Percentiles rank a stretch among this genome's conserved stretches.
These are phyloP conservation scores for Salvia sclarea DNA, from an alignment of 305 asterid genomes.

Conservation along the genomic window DNA sequence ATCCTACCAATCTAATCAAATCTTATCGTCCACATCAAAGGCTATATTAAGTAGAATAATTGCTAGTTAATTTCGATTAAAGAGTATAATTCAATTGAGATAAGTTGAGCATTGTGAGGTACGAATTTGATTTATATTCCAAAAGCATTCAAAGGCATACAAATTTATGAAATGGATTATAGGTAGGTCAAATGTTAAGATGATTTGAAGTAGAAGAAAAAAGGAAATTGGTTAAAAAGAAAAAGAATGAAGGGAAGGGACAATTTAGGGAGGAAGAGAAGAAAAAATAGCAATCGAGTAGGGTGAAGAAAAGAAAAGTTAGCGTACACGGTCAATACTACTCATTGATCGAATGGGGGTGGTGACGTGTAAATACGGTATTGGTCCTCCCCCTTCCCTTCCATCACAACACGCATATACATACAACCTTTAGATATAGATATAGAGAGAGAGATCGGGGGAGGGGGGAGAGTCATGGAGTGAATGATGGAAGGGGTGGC, in stretches of 20 bases:
- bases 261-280: constrained; percentile 28
- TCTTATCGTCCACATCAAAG: too few species aligned
- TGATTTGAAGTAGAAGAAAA: background rate
- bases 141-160: too few species aligned
- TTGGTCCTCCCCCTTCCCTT: too few species aligned
- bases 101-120: too few species aligned
- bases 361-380: constrained; percentile 52
- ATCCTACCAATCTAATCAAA: too few species aligned
- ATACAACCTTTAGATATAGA: constrained; percentile 38
- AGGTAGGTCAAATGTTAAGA: too few species aligned
- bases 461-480: constrained; percentile 35
- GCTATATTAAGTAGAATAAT: too few species aligned
- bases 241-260: constrained; percentile 22
- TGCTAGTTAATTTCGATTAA: too few species aligned
- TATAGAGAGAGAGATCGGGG: constrained; percentile 35
- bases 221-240: background rate
- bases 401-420: constrained; percentile 12
- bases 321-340: constrained; percentile 65
- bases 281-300: constrained; percentile 3
- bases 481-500: constrained; percentile 65
- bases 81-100: too few species aligned
- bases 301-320: constrained; percentile 36
- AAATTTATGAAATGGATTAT: too few species aligned
- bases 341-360: constrained; percentile 40
- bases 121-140: too few species aligned